Base-by-base conservation (phyloP, 306 rosid species). In the Rubus idaeus region DNA sequence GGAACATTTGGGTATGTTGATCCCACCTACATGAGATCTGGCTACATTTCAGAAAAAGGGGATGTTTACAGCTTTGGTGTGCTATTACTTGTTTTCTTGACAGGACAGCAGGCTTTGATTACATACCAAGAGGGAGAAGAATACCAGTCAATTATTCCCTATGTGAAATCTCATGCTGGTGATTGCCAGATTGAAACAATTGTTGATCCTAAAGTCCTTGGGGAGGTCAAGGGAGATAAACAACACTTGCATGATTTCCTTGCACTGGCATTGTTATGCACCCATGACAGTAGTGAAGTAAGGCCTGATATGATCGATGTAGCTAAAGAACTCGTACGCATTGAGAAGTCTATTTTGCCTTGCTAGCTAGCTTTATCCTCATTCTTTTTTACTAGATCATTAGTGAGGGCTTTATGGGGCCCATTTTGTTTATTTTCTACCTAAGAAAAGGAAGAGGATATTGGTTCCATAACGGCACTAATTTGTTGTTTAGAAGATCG, bases 1-100 rank as follows among this genome's bases (percentile, higher is more conserved):
- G 64, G 64, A 39, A 58, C 64, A 58, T 58, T 23, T 23, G 64
- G 64, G 12, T 58, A 23, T 58, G 64, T 58, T 58, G 64, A 58
- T 58, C 64, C 64, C 23, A 58, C 64, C 64, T 58, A 58, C 39
- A 58, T 58, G 64, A 58, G 35, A 37, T 58, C 39, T 21, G 64
- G 64, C 20, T 58, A 58, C 64, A 58, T 58, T 21, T 21, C 39
- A 5, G 64, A 23, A 58, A 23, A 58, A 58, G 64, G 64, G 8
- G 64, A 58, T 11, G 39, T 58, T 23, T 58, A 58, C 16, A 58
- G 64, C 37, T 58, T 58, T 11, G 64, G 39, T 58, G 39, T 58
- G 10, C 64, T 58, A 58, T 23, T 58, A 23, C 64, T 23, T 58
- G 39, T 58, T 10, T 23, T 58, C 64, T 58, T 58, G 16, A 58